Base-by-base conservation (phyloP, 129 eudicot species). In the Logfia minima region DNA sequence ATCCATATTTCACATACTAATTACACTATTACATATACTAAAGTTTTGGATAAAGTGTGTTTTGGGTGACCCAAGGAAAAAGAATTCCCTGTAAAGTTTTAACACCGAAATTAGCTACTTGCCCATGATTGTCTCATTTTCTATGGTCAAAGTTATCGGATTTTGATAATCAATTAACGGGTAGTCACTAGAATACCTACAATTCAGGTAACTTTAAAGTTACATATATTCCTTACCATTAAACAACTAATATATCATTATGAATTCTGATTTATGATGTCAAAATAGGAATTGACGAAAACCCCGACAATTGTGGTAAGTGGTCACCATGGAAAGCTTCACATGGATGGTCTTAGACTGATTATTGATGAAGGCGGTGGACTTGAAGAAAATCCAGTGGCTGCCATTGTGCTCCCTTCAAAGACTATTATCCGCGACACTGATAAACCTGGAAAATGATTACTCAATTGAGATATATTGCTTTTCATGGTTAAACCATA, bases 321-420 rank as follows among this genome's bases (percentile, higher is more conserved):
- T 70, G 98, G 98, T 71, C 98, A 93, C 86, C 98, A 93, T 81
- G 98, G 91, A 22, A 93, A 84, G 88, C 88, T 93, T 72, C 91
- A 88, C 43, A 70, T 87, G 68, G 97, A 93, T 39, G 97, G 89
- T 13, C 84, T 87, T 32, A 86, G 98, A 68, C 63, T 93, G 72
- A 85, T 93, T 31, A 90, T 93, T 18, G 98, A 90, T 31, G 82
- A 85, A 77, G 87, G 96, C 3, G 98, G 97, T 16, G 98, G 98
- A 19, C 74, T 80, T 4, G 80, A 74, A 83, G 62, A 85, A 43
- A 90, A 93, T 61, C 97, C 98, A 0, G 74, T 93, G 26, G 97
- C 93, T 69, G 97, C 98, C 19, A 67, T 88, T 43, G 88, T 90
- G 77, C 93, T 93, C 62, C 97, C 98, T 21, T 85, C 91, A 35